Conservation (phyloP, 2,329 filamentous ascomycete genomes). For the Xylariaceae sp. region DNA sequence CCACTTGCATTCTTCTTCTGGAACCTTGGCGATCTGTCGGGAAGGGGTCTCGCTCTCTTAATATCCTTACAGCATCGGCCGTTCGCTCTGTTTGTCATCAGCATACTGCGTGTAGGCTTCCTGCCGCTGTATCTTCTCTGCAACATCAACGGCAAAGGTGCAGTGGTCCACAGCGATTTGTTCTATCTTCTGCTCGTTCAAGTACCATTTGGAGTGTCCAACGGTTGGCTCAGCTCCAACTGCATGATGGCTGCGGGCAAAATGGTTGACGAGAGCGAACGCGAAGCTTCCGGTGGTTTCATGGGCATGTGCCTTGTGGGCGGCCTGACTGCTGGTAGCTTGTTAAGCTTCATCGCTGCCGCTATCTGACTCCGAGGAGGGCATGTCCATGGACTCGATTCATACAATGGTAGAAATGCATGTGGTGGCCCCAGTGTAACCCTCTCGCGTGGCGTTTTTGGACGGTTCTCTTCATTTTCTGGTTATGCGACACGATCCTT, state of each 20-base stretch:
- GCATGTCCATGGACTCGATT: constrained; percentile 1
- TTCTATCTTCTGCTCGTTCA: constrained; percentile 87
- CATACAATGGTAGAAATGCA: constrained; percentile 6
- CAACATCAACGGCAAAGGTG: constrained; percentile 75
- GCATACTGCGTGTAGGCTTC: constrained; percentile 62
- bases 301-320: constrained; percentile 89
- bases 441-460: not conserved
- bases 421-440: constrained; percentile 15
- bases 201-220: constrained; percentile 74
- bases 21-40: constrained; percentile 82
- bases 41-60: constrained; percentile 60
- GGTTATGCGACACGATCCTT: not conserved
- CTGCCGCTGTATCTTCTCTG: constrained; percentile 85
- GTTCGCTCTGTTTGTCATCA: constrained; percentile 59
- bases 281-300: constrained; percentile 85
- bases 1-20: constrained; percentile 87
- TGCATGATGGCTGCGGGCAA: constrained; percentile 88
- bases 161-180: constrained; percentile 68
- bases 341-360: constrained; percentile 76
- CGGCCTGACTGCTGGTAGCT: constrained; percentile 77
- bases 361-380: constrained; percentile 36
- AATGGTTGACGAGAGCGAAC: constrained; percentile 76
- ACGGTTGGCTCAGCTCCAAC: constrained; percentile 78
- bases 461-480: not conserved
- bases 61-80: constrained; percentile 57